A percentile compares a stretch with the other conserved stretches of the same genome.
These are phyloP conservation scores for Diplodia seriata DNA, from an alignment of 2,329 filamentous ascomycete species.

Conservation along the genomic window DNA sequence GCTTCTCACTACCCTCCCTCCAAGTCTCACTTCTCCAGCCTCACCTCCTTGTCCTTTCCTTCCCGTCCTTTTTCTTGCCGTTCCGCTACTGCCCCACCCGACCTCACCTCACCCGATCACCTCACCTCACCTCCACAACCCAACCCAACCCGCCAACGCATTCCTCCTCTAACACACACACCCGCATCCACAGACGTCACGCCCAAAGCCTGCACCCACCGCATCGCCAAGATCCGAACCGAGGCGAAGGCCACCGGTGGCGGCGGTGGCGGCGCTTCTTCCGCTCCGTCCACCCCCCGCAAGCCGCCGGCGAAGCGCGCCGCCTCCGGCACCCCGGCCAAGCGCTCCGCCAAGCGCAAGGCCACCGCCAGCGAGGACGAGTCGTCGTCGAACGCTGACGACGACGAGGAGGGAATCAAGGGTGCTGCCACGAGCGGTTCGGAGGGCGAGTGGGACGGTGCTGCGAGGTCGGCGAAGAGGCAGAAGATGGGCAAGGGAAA, in stretches of 20 bases:
- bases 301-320: not conserved
- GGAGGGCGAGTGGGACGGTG: no score
- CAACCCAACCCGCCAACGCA: no score
- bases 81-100: not conserved
- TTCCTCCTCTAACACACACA: no score
- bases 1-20: not conserved
- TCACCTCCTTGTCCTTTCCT: not conserved
- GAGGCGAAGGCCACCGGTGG: conserved; percentile 1
- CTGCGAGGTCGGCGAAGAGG: no score
- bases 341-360: no score
- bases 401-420: no score
- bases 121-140: no score
- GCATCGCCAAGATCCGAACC: conserved; percentile 32
- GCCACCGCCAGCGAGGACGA: no score
- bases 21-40: not conserved
- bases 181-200: conserved; percentile 28
- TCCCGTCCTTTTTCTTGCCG: not conserved
- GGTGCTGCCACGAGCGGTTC: no score
- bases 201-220: conserved; percentile 33
- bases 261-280: not conserved
- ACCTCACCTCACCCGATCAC: not conserved
- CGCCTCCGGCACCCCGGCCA: no score
- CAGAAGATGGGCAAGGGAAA: no score
- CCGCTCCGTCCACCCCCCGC: conserved; percentile 3
- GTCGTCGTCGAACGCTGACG: no score